Base-by-base conservation (phyloP, 306 rosid species). In the Sesbania bispinosa region DNA sequence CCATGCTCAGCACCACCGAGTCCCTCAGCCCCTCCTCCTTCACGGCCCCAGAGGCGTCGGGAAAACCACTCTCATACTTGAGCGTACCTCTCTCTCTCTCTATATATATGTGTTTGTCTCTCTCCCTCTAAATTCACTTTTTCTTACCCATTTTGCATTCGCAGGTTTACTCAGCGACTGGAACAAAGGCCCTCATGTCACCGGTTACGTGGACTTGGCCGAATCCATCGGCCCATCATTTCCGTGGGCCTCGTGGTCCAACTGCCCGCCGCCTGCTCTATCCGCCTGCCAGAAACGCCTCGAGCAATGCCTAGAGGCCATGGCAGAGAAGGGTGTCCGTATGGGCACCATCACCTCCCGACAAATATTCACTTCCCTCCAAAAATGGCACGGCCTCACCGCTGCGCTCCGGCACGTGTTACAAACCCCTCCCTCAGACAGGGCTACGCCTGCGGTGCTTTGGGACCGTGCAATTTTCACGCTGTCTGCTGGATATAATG, bases 21-120 rank as follows among this genome's bases (percentile, higher is more conserved):
- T 94, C 10, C 97, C 62, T 43, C 90, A 90, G 62, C 92, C 90
- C 18, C 85, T 94, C 57, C 43, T 94, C 73, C 93, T 94, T 26
- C 98, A 94, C 71, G 99, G 99, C 16, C 99, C 97, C 55, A 73
- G 96, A 71, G 97, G 97, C 82, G 92, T 80, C 36, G 99, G 99
- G 4, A 91, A 94, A 84, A 94, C 97, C 67, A 84, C 99, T 23
- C 91, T 94, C 86, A 81, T 94, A 18, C 91, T 86, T 67, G 84
- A 91, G 62, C 96, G 99, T 92, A 81, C 33, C 14, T 20, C 15
- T 24, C 39, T 41, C 2, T 32, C 10, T 7, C 35, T 43, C 2
- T 10, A 60, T 43, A 33, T 27, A 3, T 4, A 2, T 24, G 10
- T 38, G 1, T 1, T 4, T 4, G 20, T n/a, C 32, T 23, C 23